These are phyloP conservation scores for Theobroma cacao DNA, from an alignment of 345 rosid species.

Conservation along the genomic window DNA sequence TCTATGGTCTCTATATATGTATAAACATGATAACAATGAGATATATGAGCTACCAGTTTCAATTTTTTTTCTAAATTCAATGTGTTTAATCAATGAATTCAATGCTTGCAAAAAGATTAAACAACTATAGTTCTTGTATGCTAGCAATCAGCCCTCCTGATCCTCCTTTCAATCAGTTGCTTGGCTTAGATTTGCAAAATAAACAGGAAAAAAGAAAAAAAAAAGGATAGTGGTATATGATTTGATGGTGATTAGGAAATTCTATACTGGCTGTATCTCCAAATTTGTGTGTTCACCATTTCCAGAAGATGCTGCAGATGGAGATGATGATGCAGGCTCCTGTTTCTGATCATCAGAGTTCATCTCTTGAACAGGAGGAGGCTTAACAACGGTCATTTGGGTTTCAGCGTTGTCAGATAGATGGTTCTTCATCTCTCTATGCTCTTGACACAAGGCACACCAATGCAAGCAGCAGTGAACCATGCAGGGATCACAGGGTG, in stretches of 20 bases:
- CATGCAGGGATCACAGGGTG: conserved; percentile 80
- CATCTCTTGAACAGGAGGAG: conserved; percentile 85
- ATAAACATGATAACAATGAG: background rate
- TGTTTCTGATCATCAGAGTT: conserved; percentile 17
- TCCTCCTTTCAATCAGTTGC: background rate
- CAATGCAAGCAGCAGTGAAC: conserved; percentile 88
- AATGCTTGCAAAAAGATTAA: background rate
- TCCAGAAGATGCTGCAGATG: background rate
- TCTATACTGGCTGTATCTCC: background rate
- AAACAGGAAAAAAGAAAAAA: background rate
- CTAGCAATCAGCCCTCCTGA: background rate
- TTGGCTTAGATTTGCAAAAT: background rate
- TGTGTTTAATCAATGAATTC: background rate
- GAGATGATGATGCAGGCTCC: background rate
- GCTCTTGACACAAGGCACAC: conserved; percentile 95
- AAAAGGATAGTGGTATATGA: too few species aligned
- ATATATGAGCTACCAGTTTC: too few species aligned
- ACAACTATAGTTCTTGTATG: background rate
- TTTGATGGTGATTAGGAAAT: background rate
- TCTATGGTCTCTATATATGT: background rate
- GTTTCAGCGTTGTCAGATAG: conserved; percentile 44
- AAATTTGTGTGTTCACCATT: background rate
- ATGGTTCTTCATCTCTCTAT: conserved; percentile 87
- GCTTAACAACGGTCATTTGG: conserved; percentile 51
- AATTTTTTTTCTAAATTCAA: background rate